Base-by-base conservation (phyloP, 164 flowering plant species). In the Taxillus chinensis region DNA sequence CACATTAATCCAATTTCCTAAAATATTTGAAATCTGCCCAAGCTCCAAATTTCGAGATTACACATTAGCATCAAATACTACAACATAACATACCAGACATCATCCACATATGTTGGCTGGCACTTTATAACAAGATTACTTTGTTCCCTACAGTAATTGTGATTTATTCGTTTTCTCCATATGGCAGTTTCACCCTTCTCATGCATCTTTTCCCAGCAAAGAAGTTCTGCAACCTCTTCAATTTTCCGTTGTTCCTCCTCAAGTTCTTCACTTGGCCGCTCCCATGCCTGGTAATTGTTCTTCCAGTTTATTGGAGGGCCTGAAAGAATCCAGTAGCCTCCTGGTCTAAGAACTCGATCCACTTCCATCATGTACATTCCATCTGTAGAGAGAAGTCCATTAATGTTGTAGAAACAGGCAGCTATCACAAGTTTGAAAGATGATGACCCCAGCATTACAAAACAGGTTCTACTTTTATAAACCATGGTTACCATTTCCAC, bases 301-400 rank as follows among this genome's bases (percentile, higher is more conserved):
- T 48, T 74, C 80, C 81, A 80, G 50, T 72, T 74, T 60, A 78
- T 76, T 4, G 82, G 84, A 41, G 84, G 82, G 60, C 84, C 84
- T 56, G 84, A 76, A 40, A 80, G 81, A 40, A 77, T 65, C 79
- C 83, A 80, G 64, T 80, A 77, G 16, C 81, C 83, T 51, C 83
- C 83, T 39, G 84, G 84, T 61, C 82, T 70, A 40, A 80, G 79
- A 59, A 80, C 78, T 63, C 84, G 67, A 61, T 80, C 81, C 60
- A 80, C 78, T 74, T 78, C 84, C 82, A 66, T 81, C 78, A 81
- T 73, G 73, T 78, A 79, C 73, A 70, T 81, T 69, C 82, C 85
- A 74, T 65, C 84, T 80, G 71, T 60, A 66, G 58, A 62, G 15
- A 58, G 45, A 42, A 10, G 55, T 15, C 60, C 41, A 5, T 4